These are phyloP conservation scores for Trichoderma gracile DNA, from an alignment of 2,329 filamentous ascomycete genomes.

Conservation along the genomic window DNA sequence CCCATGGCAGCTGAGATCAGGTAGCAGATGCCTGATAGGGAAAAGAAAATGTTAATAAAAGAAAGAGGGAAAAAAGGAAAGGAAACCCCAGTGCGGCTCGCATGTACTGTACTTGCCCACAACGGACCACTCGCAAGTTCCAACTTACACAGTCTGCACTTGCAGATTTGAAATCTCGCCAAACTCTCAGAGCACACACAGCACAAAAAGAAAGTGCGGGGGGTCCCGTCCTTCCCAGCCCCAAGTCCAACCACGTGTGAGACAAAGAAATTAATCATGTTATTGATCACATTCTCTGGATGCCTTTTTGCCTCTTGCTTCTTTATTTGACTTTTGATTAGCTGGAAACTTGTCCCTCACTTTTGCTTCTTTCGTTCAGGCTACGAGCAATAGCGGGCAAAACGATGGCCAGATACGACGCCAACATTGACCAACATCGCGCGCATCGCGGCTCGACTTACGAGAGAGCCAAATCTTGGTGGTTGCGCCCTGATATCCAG, in stretches of 20 bases:
- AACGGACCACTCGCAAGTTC: neutral
- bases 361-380: constrained; percentile 13
- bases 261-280: constrained; percentile 14
- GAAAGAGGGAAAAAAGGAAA: no score
- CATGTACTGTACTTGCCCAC: neutral
- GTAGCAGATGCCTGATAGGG: neutral
- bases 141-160: no score
- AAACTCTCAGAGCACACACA: neutral
- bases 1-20: neutral
- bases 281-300: constrained; percentile 1
- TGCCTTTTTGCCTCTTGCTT: neutral
- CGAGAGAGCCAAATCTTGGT: neutral
- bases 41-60: neutral
- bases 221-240: neutral
- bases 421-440: neutral
- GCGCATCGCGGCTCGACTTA: neutral
- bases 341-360: constrained; percentile 8
- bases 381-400: neutral
- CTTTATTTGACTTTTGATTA: constrained; percentile 19
- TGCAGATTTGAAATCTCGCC: neutral
- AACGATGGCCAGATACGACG: neutral
- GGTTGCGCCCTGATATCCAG: neutral
- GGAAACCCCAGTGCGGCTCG: no score
- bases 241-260: constrained; percentile 2
- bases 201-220: constrained; percentile 8